Conservation (phyloP, 495 filamentous ascomycete species). For the Podospora conica region DNA sequence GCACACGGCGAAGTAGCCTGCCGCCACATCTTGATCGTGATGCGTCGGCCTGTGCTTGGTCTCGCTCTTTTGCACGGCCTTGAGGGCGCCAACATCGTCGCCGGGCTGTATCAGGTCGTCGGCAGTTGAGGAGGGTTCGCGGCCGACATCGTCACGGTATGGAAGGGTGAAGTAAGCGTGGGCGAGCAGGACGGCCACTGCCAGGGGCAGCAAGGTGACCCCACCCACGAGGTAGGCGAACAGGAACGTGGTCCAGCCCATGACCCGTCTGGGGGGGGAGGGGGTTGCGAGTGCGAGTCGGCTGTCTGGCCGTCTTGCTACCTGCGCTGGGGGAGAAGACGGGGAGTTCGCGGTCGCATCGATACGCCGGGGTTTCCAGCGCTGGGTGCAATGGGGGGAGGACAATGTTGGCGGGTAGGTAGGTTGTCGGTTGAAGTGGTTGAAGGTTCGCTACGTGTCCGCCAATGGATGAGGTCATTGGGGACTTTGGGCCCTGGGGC, state of each 20-base stretch:
- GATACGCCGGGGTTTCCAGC: slow-evolving; percentile 10
- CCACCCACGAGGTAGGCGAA: slow-evolving; percentile 82
- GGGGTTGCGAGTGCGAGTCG: slow-evolving; percentile 3
- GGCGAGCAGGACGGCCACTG: slow-evolving; percentile 56
- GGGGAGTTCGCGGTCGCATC: slow-evolving; percentile 22
- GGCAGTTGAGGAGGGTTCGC: slow-evolving; percentile 16
- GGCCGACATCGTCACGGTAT: slow-evolving; percentile 32
- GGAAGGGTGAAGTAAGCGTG: slow-evolving; percentile 68
- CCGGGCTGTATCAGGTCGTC: slow-evolving; percentile 43
- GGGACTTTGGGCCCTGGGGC: background rate
- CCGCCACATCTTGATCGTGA: slow-evolving; percentile 76
- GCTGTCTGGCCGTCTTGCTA: slow-evolving; percentile 18
- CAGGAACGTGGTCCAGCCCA: slow-evolving; percentile 62
- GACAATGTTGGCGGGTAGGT: background rate
- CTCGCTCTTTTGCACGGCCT: slow-evolving; percentile 39
- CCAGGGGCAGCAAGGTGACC: slow-evolving; percentile 78
- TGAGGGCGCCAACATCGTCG: slow-evolving; percentile 43
- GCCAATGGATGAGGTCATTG: slow-evolving; percentile 6
- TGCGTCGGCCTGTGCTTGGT: slow-evolving; percentile 37
- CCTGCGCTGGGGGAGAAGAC: slow-evolving; percentile 20
- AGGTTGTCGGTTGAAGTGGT: background rate
- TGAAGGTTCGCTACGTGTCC: slow-evolving; percentile 1
- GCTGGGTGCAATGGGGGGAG: background rate
- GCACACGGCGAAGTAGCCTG: slow-evolving; percentile 92
- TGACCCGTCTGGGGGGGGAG: slow-evolving; percentile 42